Evolutionary conservation across 2,329 filamentous ascomycete genomes (phyloP), one percentile per base, ranked within the genome.

Genomic region (Epichloe festucae): DNA sequence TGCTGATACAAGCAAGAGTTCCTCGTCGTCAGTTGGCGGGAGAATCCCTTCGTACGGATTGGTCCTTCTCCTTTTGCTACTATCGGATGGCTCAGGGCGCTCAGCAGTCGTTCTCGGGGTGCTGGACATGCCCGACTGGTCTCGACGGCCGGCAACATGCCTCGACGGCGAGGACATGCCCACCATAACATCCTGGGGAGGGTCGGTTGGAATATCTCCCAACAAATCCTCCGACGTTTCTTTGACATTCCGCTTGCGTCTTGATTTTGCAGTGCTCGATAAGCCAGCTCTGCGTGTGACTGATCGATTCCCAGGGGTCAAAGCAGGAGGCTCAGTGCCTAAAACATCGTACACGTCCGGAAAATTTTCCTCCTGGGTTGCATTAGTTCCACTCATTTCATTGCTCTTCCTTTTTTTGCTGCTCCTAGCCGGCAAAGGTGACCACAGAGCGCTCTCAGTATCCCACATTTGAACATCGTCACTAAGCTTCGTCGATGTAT

Each of bases 311-410:
- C 56, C 53, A 3, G 69, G 67, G n/a, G 67, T 69, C 2, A 66
- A 63, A 21, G 59, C 58, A 15, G 63, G 68, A 42, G 66, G 67
- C 12, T 67, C 61, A 14, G 70, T 71, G 31, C 69, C 73, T 11
- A 72, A 62, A 46, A 74, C 64, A 46, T 78, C 68, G 55, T 75
- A 71, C 7, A 81, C 73, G 55, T 81, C 77, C 0, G 75, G 76
- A 45, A 78, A 81, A 17, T 75, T 70, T 36, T 73, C 71, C 14
- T 72, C 62, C 4, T 68, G 64, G 15, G 61, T 64, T 14, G 62
- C 60, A 12, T 67, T 62, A 27, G 62, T 59, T 53, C 64, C 68
- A 54, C 59, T 69, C 23, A 75, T 72, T 10, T 77, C 72, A 23
- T 64, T 65, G 54, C 74, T 77, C 59, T 79, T 79, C 54, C 75